These are phyloP conservation scores for Lactarius pseudohatsudake DNA, from an alignment of 768 basidiomycete genomes.

Conservation along the genomic window DNA sequence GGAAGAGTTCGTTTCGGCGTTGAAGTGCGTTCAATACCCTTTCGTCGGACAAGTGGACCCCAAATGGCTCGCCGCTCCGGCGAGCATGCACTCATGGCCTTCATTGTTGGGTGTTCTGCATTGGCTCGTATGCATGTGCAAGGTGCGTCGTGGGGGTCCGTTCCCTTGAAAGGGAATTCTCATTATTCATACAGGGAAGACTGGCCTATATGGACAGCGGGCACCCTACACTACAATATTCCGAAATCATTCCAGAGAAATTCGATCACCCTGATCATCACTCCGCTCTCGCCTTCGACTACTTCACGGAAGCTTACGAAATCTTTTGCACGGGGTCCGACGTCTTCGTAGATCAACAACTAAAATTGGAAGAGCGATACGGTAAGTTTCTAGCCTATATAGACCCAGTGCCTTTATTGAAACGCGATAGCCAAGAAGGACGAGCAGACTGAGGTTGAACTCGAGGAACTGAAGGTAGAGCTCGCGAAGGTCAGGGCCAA, in stretches of 20 bases:
- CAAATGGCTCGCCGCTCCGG: constrained; percentile 86
- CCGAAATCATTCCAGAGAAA: constrained; percentile 63
- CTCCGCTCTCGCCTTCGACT: constrained; percentile 73
- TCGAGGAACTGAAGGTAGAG: constrained; percentile 55
- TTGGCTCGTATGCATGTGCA: constrained; percentile 87
- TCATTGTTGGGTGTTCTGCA: constrained; percentile 82
- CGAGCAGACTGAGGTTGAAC: constrained; percentile 59
- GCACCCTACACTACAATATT: constrained; percentile 66
- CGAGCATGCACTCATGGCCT: constrained; percentile 92
- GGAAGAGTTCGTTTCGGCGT: constrained; percentile 75
- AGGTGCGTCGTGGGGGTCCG: constrained; percentile 49
- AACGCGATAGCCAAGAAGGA: constrained; percentile 60
- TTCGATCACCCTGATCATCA: constrained; percentile 76
- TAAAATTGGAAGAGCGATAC: constrained; percentile 71
- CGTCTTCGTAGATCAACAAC: constrained; percentile 67
- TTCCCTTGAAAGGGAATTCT: constrained; percentile 7
- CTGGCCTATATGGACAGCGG: constrained; percentile 56
- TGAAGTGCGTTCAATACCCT: constrained; percentile 82
- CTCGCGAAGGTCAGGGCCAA: constrained; percentile 52
- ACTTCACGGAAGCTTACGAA: constrained; percentile 65
- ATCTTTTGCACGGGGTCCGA: constrained; percentile 68
- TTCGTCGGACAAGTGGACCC: constrained; percentile 75
- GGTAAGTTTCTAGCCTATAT: constrained; percentile 44
- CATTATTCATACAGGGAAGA: constrained; percentile 31
- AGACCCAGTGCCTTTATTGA: background rate